Conservation (phyloP, 306 rosid genomes). For the Malus orientalis region DNA sequence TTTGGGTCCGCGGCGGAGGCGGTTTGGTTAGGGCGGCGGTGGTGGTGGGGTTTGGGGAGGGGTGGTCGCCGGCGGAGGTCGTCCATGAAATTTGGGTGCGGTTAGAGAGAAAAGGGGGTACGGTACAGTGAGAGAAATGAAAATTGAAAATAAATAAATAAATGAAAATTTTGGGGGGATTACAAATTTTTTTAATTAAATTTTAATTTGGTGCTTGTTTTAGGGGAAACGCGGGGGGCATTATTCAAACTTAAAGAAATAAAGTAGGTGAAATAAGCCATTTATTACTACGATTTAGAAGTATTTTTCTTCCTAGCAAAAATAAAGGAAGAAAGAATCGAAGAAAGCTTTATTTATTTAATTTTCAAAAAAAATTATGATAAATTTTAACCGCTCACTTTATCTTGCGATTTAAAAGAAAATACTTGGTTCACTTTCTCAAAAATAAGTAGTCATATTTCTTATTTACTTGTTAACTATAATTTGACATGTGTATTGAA, state of each 20-base stretch:
- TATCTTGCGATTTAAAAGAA: not conserved
- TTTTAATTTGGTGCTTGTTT: not conserved
- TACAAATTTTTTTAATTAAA: not conserved
- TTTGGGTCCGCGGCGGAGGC: not conserved
- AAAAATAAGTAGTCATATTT: too few relatives aligned
- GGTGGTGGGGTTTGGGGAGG: not conserved
- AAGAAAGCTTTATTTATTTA: too few relatives aligned
- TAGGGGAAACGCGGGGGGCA: not conserved
- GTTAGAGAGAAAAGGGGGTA: not conserved
- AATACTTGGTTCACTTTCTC: too few relatives aligned
- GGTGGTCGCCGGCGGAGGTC: constrained; percentile 10
- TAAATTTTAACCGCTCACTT: not conserved
- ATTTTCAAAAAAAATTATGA: too few relatives aligned
- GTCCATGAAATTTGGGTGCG: not conserved
- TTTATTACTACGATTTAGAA: too few relatives aligned
- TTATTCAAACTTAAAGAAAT: too few relatives aligned
- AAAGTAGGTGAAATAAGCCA: too few relatives aligned
- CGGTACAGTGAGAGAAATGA: not conserved
- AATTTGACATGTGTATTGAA: too few relatives aligned
- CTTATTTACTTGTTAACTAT: too few relatives aligned
- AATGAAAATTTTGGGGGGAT: not conserved
- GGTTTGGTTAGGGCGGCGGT: not conserved
- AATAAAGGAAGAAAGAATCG: too few relatives aligned
- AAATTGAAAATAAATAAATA: not conserved
- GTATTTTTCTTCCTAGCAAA: rapidly evolving